Evolutionary conservation across 2,329 filamentous ascomycete genomes (phyloP), one percentile per base, ranked within the genome.

Genomic region (Daldinia sp.): DNA sequence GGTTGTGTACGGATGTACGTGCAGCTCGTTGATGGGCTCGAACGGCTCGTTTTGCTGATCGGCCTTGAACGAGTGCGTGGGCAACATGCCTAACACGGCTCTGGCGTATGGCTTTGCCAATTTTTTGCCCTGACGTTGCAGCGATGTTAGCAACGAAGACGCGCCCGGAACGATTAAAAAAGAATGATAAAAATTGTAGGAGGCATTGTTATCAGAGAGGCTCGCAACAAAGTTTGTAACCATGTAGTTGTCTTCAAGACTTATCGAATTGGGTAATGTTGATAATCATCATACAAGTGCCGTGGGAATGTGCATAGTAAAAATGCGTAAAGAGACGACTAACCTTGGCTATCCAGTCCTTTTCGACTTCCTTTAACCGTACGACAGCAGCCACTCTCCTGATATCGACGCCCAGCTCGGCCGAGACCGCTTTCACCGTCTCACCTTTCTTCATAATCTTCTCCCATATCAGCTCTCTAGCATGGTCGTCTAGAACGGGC

Each of bases 211-310:
- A 72, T 92, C 90, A 92, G 90, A 90, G 87, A 90, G 86, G 86
- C 83, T 87, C 84, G 85, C 83, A 89, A 89, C 87, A 86, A 82
- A 82, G 37, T 86, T 85, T 90, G 83, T 94, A 94, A 97, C 92
- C 92, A 95, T 89, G 83, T 88, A 77, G 82, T 78, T 88, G 94
- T 98, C 94, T 97, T 97, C 85, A 96, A 97, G 94, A 98, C 94
- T 97, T 97, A 98, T 97, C 94, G 94, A 90, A 86, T 88, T 69
- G 87, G 85, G 85, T 87, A 80, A 45, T 83, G 85, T 92, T 79
- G 77, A 75, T 71, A 73, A 77, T 86, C 85, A 87, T 87, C 85
- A 87, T 78, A 65, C 71, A 72, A 74, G 63, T 60, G 68, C 13
- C 34, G 51, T 21, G 25, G 37, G 45, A 41, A 37, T 23, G 10